phyloP scores from a whole-genome alignment of 495 filamentous ascomycete species.

The Podospora comata region DNA sequence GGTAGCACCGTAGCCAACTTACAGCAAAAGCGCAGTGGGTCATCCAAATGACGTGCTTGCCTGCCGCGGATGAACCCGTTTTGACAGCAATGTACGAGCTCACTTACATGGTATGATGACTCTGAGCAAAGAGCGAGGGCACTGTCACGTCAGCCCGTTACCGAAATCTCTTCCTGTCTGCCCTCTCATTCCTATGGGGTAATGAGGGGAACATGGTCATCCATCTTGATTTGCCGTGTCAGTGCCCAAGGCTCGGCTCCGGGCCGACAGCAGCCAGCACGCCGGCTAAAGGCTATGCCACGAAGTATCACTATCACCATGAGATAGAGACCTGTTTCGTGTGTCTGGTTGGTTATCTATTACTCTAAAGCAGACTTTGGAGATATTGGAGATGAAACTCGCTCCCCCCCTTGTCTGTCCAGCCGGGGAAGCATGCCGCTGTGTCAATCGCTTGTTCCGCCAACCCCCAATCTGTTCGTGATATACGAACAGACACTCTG shows the following conservation, averaged over 20 bases:
- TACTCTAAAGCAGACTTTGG: not conserved
- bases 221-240: constrained; percentile 5
- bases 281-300: constrained; percentile 2
- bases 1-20: not conserved
- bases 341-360: not conserved
- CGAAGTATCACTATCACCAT: not conserved
- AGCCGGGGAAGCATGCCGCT: not conserved
- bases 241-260: not conserved
- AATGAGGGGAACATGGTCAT: not conserved
- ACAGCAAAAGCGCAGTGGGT: not conserved
- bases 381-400: not conserved
- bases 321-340: not conserved
- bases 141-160: constrained; percentile 4
- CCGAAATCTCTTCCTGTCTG: not conserved
- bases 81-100: not conserved
- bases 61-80: not conserved
- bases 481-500: not conserved
- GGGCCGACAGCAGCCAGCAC: not conserved
- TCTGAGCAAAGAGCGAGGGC: constrained; percentile 4
- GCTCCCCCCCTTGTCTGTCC: not conserved
- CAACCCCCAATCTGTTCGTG: constrained; percentile 4
- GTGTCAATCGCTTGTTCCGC: not conserved
- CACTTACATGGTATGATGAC: not conserved
- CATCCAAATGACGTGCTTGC: constrained; percentile 5
- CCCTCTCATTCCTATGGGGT: not conserved